These are phyloP conservation scores for Teunomyces tritomae DNA, from an alignment of 805 yeast genomes.

Conservation along the genomic window DNA sequence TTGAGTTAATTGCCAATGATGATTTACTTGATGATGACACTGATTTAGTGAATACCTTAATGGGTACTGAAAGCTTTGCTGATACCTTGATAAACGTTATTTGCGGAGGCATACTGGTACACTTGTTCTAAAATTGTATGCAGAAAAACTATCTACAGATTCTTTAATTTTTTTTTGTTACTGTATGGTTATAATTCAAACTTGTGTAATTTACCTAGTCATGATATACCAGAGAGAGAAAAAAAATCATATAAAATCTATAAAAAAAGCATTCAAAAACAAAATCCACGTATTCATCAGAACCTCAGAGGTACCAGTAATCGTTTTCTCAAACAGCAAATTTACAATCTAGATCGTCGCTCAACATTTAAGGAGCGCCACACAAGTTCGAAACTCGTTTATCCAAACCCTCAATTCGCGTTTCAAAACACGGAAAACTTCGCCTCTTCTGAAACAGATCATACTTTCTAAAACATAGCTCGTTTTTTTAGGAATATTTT, in stretches of 20 bases:
- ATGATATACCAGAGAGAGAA: background rate
- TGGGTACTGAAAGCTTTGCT: conserved; percentile 7
- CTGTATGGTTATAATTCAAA: background rate
- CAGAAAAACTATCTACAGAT: background rate
- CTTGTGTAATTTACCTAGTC: background rate
- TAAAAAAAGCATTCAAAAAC: background rate
- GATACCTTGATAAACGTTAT: conserved; percentile 10
- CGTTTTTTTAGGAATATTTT: conserved; percentile 12
- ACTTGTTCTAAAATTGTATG: background rate
- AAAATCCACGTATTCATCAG: background rate
- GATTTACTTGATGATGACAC: background rate
- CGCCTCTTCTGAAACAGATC: background rate
- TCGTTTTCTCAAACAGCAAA: background rate
- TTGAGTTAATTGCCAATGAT: conserved; percentile 13
- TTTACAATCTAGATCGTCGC: conserved; percentile 1
- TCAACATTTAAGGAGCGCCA: conserved; percentile 11
- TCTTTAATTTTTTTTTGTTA: background rate
- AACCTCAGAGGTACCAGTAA: background rate
- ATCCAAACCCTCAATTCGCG: conserved; percentile 3
- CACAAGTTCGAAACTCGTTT: background rate
- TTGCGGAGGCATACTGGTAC: conserved; percentile 14
- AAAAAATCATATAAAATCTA: background rate
- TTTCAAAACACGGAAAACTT: background rate
- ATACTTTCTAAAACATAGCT: conserved; percentile 10
- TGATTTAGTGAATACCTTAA: conserved; percentile 12